Evolutionary conservation across 768 basidiomycete species (phyloP), one percentile per base, ranked within the genome.

Genomic region (Butyriboletus loyo): DNA sequence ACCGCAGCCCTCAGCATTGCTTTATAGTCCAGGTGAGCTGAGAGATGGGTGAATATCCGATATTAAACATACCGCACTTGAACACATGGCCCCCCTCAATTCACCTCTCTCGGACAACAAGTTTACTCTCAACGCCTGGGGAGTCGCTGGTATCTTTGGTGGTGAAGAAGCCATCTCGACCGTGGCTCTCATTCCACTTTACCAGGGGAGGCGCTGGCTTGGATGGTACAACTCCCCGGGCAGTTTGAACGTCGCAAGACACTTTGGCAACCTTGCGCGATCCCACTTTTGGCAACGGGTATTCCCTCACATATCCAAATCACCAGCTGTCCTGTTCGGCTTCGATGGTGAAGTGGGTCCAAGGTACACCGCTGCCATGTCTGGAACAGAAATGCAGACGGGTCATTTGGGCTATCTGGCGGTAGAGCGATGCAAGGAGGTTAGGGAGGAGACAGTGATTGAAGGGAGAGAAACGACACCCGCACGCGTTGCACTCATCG

Each of bases 211-310:
- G 47, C 67, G 61, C 10, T 72, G 65, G 64, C 51, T 72, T 10
- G 68, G 70, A 24, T 72, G 68, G 68, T 72, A 71, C 44, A 72
- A 72, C 35, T 57, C 68, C 10, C 71, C 70, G 0, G 71, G 70
- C 21, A 67, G 66, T 46, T 58, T 65, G 30, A 47, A 52, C 24
- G 56, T 72, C 13, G 70, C 71, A 17, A 63, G 58, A 40, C 56
- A 57, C 19, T 66, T 71, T 19, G 66, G 63, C 9, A 47, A 55
- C n/a, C 59, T 71, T 22, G 65, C 69, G 3, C 54, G 52, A 13
- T 61, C 63, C 24, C 56, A 46, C 24, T 32, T 69, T 45, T 69
- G 66, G 66, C 40, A 54, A 39, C 59, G 52, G 2, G 17, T 68
- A 11, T 68, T 63, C 49, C 66, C 68, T 13, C 57, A 64, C 11